These are phyloP conservation scores for Crithidia bombi DNA, from an alignment of 208 protist genomes.

Conservation along the genomic window DNA sequence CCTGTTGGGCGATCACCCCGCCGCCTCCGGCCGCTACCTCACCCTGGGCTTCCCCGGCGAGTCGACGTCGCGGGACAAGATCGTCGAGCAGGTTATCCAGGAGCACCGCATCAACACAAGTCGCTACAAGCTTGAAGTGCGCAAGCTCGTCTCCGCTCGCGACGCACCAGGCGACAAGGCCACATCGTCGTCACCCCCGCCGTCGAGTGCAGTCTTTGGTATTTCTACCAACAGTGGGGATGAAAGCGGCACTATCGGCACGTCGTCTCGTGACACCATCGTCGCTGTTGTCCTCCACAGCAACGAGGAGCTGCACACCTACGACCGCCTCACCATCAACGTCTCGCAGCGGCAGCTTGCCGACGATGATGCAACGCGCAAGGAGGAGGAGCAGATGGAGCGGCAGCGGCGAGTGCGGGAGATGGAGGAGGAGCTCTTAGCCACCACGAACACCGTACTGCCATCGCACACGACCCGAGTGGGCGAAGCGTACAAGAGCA, in stretches of 20 bases:
- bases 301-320: constrained; percentile 53
- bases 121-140: constrained; percentile 70
- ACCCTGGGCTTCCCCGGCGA: constrained; percentile 74
- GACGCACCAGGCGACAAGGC: constrained; percentile 22
- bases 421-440: constrained; percentile 50
- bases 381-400: constrained; percentile 40
- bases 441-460: not conserved
- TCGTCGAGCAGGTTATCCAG: constrained; percentile 59
- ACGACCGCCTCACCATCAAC: constrained; percentile 69
- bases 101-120: constrained; percentile 80
- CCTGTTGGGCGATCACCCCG: constrained; percentile 77
- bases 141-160: constrained; percentile 20
- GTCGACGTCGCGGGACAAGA: constrained; percentile 34
- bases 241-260: not conserved
- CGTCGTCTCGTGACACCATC: not conserved
- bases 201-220: not conserved
- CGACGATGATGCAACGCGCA: constrained; percentile 46
- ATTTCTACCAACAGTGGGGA: not conserved
- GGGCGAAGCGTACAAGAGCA: not conserved
- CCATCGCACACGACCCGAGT: not conserved
- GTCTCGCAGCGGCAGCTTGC: constrained; percentile 65
- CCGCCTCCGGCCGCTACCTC: constrained; percentile 70
- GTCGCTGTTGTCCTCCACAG: constrained; percentile 15
- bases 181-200: not conserved
- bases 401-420: constrained; percentile 42